phyloP scores from a whole-genome alignment of 1,284 basidiomycete genomes.

The Cryptococcus floricola region DNA sequence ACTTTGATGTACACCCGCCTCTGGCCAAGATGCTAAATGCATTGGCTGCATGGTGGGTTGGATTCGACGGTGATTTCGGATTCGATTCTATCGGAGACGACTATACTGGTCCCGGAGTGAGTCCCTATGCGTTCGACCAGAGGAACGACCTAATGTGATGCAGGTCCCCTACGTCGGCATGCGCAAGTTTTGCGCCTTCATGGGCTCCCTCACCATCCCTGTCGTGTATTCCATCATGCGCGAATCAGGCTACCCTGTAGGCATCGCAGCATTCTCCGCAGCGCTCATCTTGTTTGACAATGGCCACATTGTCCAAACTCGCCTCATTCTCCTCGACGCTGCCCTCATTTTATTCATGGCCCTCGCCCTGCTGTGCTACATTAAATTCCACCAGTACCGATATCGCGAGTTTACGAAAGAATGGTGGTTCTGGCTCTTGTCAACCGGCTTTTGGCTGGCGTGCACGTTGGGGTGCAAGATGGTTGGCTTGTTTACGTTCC shows the following conservation, averaged over 20 bases:
- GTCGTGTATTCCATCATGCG: conserved; percentile 96
- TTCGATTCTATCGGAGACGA: conserved; percentile 96
- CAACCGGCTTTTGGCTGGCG: conserved; percentile 89
- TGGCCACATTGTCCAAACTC: conserved; percentile 90
- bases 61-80: conserved; percentile 88
- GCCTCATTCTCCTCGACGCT: conserved; percentile 91
- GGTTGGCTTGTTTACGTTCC: conserved; percentile 90
- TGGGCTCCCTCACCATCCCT: conserved; percentile 84
- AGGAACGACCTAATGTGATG: not conserved
- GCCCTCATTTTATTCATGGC: conserved; percentile 94
- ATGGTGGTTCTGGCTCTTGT: conserved; percentile 94
- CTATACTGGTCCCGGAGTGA: conserved; percentile 54
- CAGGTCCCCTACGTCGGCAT: conserved; percentile 92
- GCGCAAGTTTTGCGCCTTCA: conserved; percentile 82
- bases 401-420: conserved; percentile 81
- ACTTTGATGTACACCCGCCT: conserved; percentile 99
- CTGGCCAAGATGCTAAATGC: conserved; percentile 90
- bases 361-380: conserved; percentile 87
- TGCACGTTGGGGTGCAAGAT: conserved; percentile 98
- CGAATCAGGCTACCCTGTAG: conserved; percentile 88
- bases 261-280: conserved; percentile 84
- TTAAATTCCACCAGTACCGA: conserved; percentile 91
- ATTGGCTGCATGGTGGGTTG: conserved; percentile 90
- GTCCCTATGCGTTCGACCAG: not conserved
- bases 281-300: conserved; percentile 86